Base-by-base conservation (phyloP, 495 filamentous ascomycete genomes). In the Aspergillus coremiiformis region DNA sequence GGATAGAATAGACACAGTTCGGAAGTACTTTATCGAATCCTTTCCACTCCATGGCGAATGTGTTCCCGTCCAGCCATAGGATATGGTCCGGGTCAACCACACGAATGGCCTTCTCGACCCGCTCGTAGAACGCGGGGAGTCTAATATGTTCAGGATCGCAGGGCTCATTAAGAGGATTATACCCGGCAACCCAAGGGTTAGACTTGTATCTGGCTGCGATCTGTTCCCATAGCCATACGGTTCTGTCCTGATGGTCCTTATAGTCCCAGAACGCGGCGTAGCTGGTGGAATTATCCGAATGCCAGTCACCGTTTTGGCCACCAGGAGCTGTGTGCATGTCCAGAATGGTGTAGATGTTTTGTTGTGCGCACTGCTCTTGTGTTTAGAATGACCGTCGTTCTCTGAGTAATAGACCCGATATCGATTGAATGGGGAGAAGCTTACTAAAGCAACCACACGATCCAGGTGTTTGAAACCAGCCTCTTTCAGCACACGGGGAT, bases 91-190 rank as follows among this genome's bases (percentile, higher is more conserved):
- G 73, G 54, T 86, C 83, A 33, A 84, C 67, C 1, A 61, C 63
- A 0, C 81, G 77, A 48, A 86, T 81, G 0, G 74, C 78, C 43
- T 76, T 73, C 52, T 84, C 81, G 0, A 82, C 59, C 0, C 79
- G 74, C 10, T 71, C 60, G 56, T 86, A 85, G 58, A 77, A 85
- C 1, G 65, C 72, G 15, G 71, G 71, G 1, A 85, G 72, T 27
- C 74, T 68, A 24, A 71, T 62, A 55, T 83, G 78, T 30, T 78
- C 61, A 0, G 82, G 78, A 47, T 85, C 83, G 20, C 70, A 76
- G 0, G 83, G 83, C 55, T 86, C 82, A 53, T 86, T 86, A 51
- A 85, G 73, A 1, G 81, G 81, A 51, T 85, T 84, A 53, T 84
- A 86, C 1, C 83, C 82, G 2, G 82, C 82, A 20, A 84, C 69